Conservation (phyloP, 768 basidiomycete genomes). For the Nidularia pulvinata region DNA sequence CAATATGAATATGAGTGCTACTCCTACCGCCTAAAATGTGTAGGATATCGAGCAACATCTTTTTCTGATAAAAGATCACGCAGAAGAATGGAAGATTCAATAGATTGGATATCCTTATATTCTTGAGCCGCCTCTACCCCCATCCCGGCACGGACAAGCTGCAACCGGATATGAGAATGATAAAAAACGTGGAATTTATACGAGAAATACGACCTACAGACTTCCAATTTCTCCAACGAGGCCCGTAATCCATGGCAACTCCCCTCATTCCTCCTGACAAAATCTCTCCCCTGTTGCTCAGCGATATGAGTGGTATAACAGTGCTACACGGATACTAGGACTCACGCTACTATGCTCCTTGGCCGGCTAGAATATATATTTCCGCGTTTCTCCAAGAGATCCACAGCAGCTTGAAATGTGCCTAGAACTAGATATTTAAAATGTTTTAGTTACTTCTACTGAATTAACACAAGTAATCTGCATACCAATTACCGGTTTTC, state of each 20-base stretch:
- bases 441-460: neutral
- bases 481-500: neutral
- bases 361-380: conserved; percentile 30
- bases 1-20: neutral
- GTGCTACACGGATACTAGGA: neutral
- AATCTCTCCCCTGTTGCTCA: conserved; percentile 19
- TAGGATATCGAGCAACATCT: conserved; percentile 6
- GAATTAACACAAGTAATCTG: neutral
- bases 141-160: conserved; percentile 22
- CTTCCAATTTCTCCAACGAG: conserved; percentile 28
- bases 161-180: neutral
- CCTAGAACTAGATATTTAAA: conserved; percentile 14
- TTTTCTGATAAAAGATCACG: conserved; percentile 13
- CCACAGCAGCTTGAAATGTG: conserved; percentile 22
- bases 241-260: conserved; percentile 25
- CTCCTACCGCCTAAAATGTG: conserved; percentile 14
- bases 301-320: too few species aligned
- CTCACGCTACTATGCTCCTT: conserved; percentile 24
- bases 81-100: conserved; percentile 17
- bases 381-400: conserved; percentile 27
- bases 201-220: conserved; percentile 13
- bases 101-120: conserved; percentile 17
- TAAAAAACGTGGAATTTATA: conserved; percentile 1
- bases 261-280: conserved; percentile 28
- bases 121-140: conserved; percentile 16